Evolutionary conservation across 306 rosid genomes (phyloP).

Genomic region (Corylus americana): DNA sequence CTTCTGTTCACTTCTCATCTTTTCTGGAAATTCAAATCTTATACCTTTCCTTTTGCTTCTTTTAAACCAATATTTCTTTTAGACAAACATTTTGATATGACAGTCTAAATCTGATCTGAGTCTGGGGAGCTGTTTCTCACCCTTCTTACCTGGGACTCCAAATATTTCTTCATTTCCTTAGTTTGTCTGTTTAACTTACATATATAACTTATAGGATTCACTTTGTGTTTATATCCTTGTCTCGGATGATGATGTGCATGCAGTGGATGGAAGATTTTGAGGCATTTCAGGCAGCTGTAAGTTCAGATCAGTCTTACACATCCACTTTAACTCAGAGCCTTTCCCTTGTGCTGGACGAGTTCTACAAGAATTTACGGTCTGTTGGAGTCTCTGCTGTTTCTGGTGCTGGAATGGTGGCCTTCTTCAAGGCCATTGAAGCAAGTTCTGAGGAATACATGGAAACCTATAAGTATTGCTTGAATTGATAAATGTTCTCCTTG

Average conservation of each 20-base stretch:
- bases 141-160: not conserved
- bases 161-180: not conserved
- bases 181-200: not conserved
- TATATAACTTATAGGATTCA: not conserved
- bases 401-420: constrained; percentile 74
- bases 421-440: constrained; percentile 67
- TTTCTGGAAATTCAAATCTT: not conserved
- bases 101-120: not conserved
- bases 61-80: not conserved
- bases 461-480: constrained; percentile 53
- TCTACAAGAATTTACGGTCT: constrained; percentile 71
- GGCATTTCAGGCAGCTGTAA: constrained; percentile 67
- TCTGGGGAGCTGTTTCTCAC: not conserved
- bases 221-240: constrained; percentile 17
- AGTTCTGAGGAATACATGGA: constrained; percentile 83
- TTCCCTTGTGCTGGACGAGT: constrained; percentile 74
- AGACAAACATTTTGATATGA: not conserved
- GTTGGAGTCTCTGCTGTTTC: constrained; percentile 86
- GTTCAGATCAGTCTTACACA: constrained; percentile 56
- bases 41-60: not conserved
- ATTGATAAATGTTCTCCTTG: constrained; percentile 5
- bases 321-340: constrained; percentile 73
- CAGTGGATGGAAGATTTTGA: constrained; percentile 96
- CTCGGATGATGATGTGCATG: constrained; percentile 26
- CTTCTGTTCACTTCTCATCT: not conserved